A percentile compares a stretch with the other conserved stretches of the same genome.
Conservation (phyloP, 345 rosid genomes). For the Eucalyptus curtisii region DNA sequence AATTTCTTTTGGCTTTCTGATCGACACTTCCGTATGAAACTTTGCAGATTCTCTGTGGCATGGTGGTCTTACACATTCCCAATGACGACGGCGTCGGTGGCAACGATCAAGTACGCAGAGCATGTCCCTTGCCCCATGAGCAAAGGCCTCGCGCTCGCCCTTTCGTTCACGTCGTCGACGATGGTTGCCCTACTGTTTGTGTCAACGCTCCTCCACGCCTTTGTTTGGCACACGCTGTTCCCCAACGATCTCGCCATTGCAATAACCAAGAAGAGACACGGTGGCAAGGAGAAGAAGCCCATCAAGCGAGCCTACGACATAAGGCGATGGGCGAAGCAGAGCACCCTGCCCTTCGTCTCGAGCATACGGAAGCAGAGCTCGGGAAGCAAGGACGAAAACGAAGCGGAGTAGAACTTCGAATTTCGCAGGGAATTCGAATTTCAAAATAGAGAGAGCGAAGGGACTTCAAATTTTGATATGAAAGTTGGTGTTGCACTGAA, state of each 20-base stretch:
- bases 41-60: constrained; percentile 72
- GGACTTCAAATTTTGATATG: not conserved
- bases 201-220: constrained; percentile 73
- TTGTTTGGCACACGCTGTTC: constrained; percentile 60
- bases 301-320: constrained; percentile 50
- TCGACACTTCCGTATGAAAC: not conserved
- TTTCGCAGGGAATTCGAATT: not conserved
- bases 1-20: not conserved
- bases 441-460: not conserved
- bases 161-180: constrained; percentile 66
- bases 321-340: constrained; percentile 69
- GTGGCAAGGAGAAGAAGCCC: constrained; percentile 40
- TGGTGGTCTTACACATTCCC: constrained; percentile 99
- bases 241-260: constrained; percentile 92
- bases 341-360: not conserved
- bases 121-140: constrained; percentile 49
- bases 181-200: constrained; percentile 63
- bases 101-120: constrained; percentile 83
- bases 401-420: not conserved
- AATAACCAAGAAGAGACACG: constrained; percentile 54
- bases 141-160: constrained; percentile 55
- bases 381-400: not conserved
- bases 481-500: not conserved
- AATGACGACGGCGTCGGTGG: constrained; percentile 88
- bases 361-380: not conserved